phyloP scores from a whole-genome alignment of 768 basidiomycete genomes.

The Lentinula raphanica region DNA sequence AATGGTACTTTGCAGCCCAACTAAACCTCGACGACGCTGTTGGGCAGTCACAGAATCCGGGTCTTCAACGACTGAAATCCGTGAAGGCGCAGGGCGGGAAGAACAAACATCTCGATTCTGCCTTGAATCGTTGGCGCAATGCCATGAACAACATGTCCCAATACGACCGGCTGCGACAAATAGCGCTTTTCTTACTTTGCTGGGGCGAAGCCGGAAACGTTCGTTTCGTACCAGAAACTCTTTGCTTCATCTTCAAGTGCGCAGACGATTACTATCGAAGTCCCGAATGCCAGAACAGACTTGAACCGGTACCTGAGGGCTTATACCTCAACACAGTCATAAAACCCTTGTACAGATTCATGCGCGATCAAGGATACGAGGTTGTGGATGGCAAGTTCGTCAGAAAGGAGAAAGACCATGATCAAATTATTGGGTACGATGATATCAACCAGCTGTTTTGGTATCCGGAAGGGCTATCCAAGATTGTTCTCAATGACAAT shows the following conservation, averaged over 20 bases:
- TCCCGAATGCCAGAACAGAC: slow-evolving; percentile 91
- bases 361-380: slow-evolving; percentile 97
- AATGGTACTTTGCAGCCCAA: slow-evolving; percentile 99
- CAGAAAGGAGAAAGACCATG: slow-evolving; percentile 88
- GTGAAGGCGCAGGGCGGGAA: slow-evolving; percentile 60
- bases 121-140: slow-evolving; percentile 91
- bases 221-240: slow-evolving; percentile 91
- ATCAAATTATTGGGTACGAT: slow-evolving; percentile 97
- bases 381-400: slow-evolving; percentile 93
- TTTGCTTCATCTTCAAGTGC: slow-evolving; percentile 99
- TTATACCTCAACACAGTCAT: slow-evolving; percentile 87
- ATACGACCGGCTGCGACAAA: slow-evolving; percentile 94
- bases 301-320: slow-evolving; percentile 92
- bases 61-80: slow-evolving; percentile 81
- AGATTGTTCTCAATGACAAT: slow-evolving; percentile 84
- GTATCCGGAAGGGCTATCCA: slow-evolving; percentile 97
- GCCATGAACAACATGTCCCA: slow-evolving; percentile 99
- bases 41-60: slow-evolving; percentile 90
- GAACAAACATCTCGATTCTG: slow-evolving; percentile 85
- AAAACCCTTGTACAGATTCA: slow-evolving; percentile 92
- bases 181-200: slow-evolving; percentile 92
- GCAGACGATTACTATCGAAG: slow-evolving; percentile 99
- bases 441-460: slow-evolving; percentile 99
- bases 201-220: slow-evolving; percentile 99
- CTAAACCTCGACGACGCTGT: slow-evolving; percentile 99